phyloP scores from a whole-genome alignment of 1,139 yeast genomes.

The Starmera stellimalicola region DNA sequence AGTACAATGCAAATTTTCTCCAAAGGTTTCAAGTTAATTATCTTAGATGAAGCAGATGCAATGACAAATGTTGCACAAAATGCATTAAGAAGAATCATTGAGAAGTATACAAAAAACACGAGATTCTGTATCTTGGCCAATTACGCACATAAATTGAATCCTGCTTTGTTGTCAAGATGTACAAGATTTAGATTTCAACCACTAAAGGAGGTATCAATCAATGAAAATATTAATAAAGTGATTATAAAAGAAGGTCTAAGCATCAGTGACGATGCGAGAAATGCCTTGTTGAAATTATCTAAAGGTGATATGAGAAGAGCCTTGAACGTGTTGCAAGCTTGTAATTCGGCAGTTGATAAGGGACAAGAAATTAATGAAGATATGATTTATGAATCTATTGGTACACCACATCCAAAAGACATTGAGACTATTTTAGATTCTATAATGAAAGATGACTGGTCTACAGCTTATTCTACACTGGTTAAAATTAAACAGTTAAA shows the following conservation, averaged over 20 bases:
- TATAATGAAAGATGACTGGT: slow-evolving; percentile 82
- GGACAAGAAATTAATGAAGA: slow-evolving; percentile 50
- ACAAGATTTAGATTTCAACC: slow-evolving; percentile 93
- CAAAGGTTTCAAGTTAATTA: slow-evolving; percentile 76
- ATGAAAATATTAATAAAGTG: slow-evolving; percentile 57
- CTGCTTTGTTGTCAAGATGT: slow-evolving; percentile 90
- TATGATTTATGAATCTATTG: slow-evolving; percentile 89
- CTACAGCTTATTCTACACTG: slow-evolving; percentile 61
- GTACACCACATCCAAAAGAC: slow-evolving; percentile 89
- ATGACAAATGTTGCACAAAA: slow-evolving; percentile 98
- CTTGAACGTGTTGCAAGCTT: slow-evolving; percentile 87
- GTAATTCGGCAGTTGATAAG: slow-evolving; percentile 64
- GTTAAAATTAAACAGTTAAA: slow-evolving; percentile 52
- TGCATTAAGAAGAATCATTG: slow-evolving; percentile 85
- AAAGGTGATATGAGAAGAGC: slow-evolving; percentile 97
- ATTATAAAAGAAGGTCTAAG: slow-evolving; percentile 56
- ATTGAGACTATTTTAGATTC: slow-evolving; percentile 67
- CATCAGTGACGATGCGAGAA: slow-evolving; percentile 49
- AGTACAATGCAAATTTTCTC: slow-evolving; percentile 85
- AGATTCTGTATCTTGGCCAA: slow-evolving; percentile 95
- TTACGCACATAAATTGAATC: slow-evolving; percentile 90
- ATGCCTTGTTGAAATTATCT: slow-evolving; percentile 59
- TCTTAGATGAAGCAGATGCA: slow-evolving; percentile 96
- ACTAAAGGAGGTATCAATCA: slow-evolving; percentile 55
- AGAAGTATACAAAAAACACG: slow-evolving; percentile 88